Percentiles rank a stretch among this genome's conserved stretches.
Conservation (phyloP, 2,329 filamentous ascomycete species). For the Cladosporium velox region DNA sequence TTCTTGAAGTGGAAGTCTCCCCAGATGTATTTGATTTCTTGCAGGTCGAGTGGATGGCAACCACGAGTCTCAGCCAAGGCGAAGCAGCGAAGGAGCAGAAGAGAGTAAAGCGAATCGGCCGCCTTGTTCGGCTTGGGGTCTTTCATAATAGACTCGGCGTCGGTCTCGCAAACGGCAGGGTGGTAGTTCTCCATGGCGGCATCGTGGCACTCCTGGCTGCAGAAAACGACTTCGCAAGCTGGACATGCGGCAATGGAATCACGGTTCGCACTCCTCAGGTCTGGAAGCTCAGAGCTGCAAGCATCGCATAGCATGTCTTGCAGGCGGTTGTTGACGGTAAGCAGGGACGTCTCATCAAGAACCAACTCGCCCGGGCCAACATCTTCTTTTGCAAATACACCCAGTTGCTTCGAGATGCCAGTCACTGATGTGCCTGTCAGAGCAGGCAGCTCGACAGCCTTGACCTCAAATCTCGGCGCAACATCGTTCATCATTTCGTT, state of each 20-base stretch:
- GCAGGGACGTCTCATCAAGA: slow-evolving; percentile 77
- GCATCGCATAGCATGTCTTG: slow-evolving; percentile 89
- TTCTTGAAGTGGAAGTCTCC: slow-evolving; percentile 57
- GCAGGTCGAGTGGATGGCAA: slow-evolving; percentile 60
- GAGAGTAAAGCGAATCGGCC: slow-evolving; percentile 61
- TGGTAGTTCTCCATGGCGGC: slow-evolving; percentile 60
- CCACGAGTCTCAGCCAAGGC: slow-evolving; percentile 63
- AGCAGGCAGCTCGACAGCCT: slow-evolving; percentile 72
- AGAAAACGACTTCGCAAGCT: slow-evolving; percentile 63
- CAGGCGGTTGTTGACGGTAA: slow-evolving; percentile 86
- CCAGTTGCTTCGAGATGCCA: slow-evolving; percentile 71
- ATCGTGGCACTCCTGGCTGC: slow-evolving; percentile 58
- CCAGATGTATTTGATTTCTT: slow-evolving; percentile 66
- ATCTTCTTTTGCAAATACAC: slow-evolving; percentile 83
- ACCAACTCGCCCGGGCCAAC: slow-evolving; percentile 75
- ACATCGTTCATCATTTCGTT: slow-evolving; percentile 69
- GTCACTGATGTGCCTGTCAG: slow-evolving; percentile 45
- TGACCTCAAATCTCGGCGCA: slow-evolving; percentile 80
- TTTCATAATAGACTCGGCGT: slow-evolving; percentile 59
- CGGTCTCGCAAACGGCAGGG: slow-evolving; percentile 57
- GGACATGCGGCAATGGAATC: slow-evolving; percentile 48
- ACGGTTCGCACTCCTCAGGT: slow-evolving; percentile 30
- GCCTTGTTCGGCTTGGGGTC: slow-evolving; percentile 60
- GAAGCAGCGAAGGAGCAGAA: slow-evolving; percentile 60
- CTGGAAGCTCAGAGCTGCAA: slow-evolving; percentile 72